Evolutionary conservation across 2,329 filamentous ascomycete genomes (phyloP).

Genomic region (Phialophora expanda): DNA sequence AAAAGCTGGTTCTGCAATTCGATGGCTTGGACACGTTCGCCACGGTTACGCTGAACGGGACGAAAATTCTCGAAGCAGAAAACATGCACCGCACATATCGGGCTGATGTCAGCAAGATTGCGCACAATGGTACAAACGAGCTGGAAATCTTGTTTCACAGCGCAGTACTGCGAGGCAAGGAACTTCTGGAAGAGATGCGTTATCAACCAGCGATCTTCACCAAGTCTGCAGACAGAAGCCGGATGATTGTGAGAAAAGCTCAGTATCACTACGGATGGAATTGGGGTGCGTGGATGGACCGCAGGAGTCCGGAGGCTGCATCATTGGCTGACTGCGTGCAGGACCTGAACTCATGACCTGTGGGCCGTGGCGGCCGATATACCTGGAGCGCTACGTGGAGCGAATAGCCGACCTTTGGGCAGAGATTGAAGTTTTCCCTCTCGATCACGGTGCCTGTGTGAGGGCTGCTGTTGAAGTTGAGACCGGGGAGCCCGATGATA

Average conservation of each 20-base stretch:
- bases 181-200: not conserved
- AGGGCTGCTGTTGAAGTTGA: not conserved
- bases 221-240: not conserved
- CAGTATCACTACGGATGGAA: constrained; percentile 63
- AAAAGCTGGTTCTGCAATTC: not conserved
- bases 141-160: not conserved
- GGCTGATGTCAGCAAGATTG: not conserved
- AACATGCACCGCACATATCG: not conserved
- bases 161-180: not conserved
- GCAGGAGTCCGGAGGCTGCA: too few species aligned
- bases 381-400: constrained; percentile 62
- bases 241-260: not conserved
- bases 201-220: not conserved
- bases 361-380: constrained; percentile 70
- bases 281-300: constrained; percentile 41
- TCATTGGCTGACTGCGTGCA: constrained; percentile 44
- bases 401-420: constrained; percentile 44
- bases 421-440: not conserved
- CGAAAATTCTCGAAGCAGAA: not conserved
- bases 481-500: too few species aligned
- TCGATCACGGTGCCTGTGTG: not conserved
- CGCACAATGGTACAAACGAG: not conserved
- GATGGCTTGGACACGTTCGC: not conserved
- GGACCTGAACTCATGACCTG: constrained; percentile 66
- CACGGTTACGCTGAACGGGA: constrained; percentile 62